Percentiles rank a stretch among this genome's conserved stretches.
Conservation (phyloP, 805 yeast genomes). For the Monosporozyma servazzii region DNA sequence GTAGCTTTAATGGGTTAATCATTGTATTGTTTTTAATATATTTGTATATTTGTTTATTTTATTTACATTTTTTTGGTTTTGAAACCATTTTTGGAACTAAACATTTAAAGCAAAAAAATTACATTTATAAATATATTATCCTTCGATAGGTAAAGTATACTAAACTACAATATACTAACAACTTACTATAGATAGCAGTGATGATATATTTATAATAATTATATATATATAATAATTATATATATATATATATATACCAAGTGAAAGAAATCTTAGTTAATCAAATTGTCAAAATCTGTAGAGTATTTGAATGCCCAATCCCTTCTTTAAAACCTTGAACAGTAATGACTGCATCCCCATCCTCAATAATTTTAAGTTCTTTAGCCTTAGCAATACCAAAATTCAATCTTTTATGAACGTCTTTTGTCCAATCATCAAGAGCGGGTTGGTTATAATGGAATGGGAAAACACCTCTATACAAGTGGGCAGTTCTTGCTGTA, state of each 20-base stretch:
- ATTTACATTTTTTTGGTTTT: too few relatives aligned
- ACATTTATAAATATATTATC: too few relatives aligned
- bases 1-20: too few relatives aligned
- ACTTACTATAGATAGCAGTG: neutral
- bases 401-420: constrained; percentile 88
- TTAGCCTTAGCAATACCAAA: constrained; percentile 87
- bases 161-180: neutral
- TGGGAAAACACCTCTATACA: constrained; percentile 98
- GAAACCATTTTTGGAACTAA: too few relatives aligned
- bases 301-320: constrained; percentile 96
- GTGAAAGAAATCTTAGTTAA: neutral
- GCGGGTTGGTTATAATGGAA: constrained; percentile 62
- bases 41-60: too few relatives aligned
- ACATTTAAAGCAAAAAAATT: too few relatives aligned
- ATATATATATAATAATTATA: too few relatives aligned
- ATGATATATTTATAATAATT: too few relatives aligned
- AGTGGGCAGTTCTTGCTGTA: constrained; percentile 90
- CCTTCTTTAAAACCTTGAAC: constrained; percentile 99
- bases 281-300: constrained; percentile 44
- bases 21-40: too few relatives aligned
- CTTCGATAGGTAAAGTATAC: too few relatives aligned
- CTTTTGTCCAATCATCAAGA: constrained; percentile 81
- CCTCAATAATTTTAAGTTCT: constrained; percentile 70
- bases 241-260: neutral
- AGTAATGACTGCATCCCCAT: constrained; percentile 85